Evolutionary conservation across 139 green algal species (phyloP), one percentile per base, ranked within the genome.

Genomic region (Coelastrella sp.): DNA sequence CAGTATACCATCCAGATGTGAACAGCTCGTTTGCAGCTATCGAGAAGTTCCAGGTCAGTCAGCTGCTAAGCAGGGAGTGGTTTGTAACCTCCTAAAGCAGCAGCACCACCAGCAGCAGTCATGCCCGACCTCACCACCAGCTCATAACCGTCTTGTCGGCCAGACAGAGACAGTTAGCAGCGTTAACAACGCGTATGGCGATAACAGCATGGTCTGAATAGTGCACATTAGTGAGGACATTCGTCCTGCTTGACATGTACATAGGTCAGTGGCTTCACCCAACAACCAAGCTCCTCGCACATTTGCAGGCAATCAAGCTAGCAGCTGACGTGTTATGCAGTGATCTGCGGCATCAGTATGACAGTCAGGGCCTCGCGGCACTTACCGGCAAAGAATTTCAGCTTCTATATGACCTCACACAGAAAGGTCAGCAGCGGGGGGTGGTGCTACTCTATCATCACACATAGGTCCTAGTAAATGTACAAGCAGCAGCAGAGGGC

Each of bases 11-110:
- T 34, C 85, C 85, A 0, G 85, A 89, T 41, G 64, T 84, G 0
- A 89, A 89, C 38, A n/a, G 71, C 4, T 86, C 79, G 7, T 27
- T 37, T 41, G 62, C 59, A 1, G 85, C 79, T 19, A 51, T 72
- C 3, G 79, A 82, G 2, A 68, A 76, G 32, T 89, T 89, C 30
- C 79, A 89, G 85, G 85, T 89, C 6, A 21, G 19, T n/a, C n/a
- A n/a, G n/a, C n/a, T n/a, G n/a, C n/a, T n/a, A n/a, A n/a, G n/a
- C n/a, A n/a, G n/a, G n/a, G n/a, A n/a, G n/a, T n/a, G n/a, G n/a
- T n/a, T n/a, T n/a, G n/a, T n/a, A n/a, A n/a, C n/a, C n/a, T n/a
- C 59, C 23, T 32, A 67, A 9, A 32, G 3, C 19, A 67, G 59
- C 59, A 67, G 7, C 59, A 1, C 13, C n/a, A 17, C 11, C 67